Conservation (phyloP, 2,329 filamentous ascomycete genomes). For the Microcera coccophila region DNA sequence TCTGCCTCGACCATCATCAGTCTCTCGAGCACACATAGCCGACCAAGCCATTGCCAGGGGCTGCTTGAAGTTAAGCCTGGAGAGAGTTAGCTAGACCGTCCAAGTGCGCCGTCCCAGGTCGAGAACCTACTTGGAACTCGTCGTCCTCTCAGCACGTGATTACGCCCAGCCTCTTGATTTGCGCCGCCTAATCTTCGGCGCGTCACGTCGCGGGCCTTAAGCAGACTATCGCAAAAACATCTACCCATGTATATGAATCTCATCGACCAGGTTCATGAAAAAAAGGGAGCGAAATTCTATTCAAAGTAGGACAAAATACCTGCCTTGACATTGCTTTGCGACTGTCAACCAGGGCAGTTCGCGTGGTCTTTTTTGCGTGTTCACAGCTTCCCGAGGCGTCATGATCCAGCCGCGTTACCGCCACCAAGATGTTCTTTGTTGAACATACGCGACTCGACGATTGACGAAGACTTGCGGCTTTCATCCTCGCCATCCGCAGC, state of each 20-base stretch:
- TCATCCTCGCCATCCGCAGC: constrained; percentile 15
- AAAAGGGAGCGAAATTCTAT: constrained; percentile 2
- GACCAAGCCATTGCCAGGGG: too few relatives aligned
- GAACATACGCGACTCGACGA: constrained; percentile 11
- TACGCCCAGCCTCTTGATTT: constrained; percentile 24
- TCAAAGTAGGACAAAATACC: not conserved
- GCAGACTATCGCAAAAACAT: constrained; percentile 24
- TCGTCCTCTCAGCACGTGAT: constrained; percentile 23
- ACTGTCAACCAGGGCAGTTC: too few relatives aligned
- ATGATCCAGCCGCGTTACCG: constrained; percentile 1
- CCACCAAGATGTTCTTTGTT: constrained; percentile 29
- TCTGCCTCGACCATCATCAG: too few relatives aligned
- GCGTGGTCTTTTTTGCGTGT: constrained; percentile 10
- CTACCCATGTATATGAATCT: constrained; percentile 6
- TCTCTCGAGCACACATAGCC: too few relatives aligned
- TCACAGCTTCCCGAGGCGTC: not conserved
- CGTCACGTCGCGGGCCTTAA: constrained; percentile 26
- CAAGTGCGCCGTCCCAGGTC: not conserved
- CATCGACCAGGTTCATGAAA: constrained; percentile 12
- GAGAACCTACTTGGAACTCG: not conserved
- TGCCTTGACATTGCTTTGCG: not conserved
- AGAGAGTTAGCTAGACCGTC: too few relatives aligned
- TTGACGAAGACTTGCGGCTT: too few relatives aligned
- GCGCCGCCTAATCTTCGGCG: constrained; percentile 37
- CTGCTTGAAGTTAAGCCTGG: too few relatives aligned